Percentiles rank a stretch among this genome's conserved stretches.
phyloP scores from a whole-genome alignment of 441 rosid species.

The Metrosideros polymorpha region DNA sequence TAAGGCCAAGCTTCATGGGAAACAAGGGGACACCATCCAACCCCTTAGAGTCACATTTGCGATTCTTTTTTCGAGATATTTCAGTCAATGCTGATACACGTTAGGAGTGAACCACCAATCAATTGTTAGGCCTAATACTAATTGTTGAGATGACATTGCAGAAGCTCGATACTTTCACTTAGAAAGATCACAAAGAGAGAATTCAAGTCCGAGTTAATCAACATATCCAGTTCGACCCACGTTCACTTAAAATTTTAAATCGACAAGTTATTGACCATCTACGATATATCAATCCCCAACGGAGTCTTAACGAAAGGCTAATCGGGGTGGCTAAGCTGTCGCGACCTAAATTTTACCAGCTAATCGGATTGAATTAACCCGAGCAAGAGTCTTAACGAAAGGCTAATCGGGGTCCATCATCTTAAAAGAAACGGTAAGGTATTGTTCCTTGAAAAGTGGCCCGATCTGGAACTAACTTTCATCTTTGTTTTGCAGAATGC shows the following conservation, averaged over 20 bases:
- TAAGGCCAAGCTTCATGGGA: not conserved
- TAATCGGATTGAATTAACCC: too few relatives aligned
- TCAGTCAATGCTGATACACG: not conserved
- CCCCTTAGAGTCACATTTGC: not conserved
- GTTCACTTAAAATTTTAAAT: not conserved
- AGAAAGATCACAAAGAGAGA: not conserved
- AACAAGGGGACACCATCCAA: not conserved
- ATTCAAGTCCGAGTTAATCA: accelerated
- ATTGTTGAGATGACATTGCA: not conserved
- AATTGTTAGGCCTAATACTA: not conserved
- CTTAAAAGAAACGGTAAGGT: too few relatives aligned
- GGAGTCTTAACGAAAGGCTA: too few relatives aligned
- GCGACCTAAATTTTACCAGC: too few relatives aligned
- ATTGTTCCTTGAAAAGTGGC: too few relatives aligned
- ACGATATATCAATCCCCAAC: too few relatives aligned
- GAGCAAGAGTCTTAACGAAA: too few relatives aligned
- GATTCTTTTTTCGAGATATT: not conserved
- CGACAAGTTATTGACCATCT: too few relatives aligned
- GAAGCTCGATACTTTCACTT: not conserved
- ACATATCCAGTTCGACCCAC: not conserved
- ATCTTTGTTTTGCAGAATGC: too few relatives aligned
- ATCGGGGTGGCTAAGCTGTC: too few relatives aligned
- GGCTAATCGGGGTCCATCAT: too few relatives aligned
- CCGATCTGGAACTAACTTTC: too few relatives aligned
- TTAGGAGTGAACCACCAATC: not conserved